Percentiles rank a stretch among this genome's conserved stretches.
These are phyloP conservation scores for Colletotrichum filicis DNA, from an alignment of 2,329 filamentous ascomycete species.

Conservation along the genomic window DNA sequence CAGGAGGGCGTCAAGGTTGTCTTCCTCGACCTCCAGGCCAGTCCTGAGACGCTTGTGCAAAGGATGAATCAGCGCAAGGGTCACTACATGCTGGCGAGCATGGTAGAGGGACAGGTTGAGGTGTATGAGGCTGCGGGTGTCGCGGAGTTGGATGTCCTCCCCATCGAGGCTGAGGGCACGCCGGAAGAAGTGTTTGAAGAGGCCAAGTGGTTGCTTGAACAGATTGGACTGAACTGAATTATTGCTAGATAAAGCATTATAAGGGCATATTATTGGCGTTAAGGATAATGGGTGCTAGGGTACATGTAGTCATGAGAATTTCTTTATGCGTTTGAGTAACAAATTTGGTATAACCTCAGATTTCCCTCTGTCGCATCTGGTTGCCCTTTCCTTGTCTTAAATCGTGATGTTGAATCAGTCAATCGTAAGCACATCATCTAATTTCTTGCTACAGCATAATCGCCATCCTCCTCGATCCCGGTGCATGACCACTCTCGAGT, in stretches of 20 bases:
- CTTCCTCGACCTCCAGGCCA: slow-evolving; percentile 50
- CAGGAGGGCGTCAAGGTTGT: slow-evolving; percentile 36
- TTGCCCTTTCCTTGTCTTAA: neutral
- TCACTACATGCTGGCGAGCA: slow-evolving; percentile 49
- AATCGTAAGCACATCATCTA: neutral
- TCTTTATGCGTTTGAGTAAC: neutral
- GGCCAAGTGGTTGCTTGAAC: slow-evolving; percentile 37
- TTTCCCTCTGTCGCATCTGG: neutral
- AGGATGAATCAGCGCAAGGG: slow-evolving; percentile 42
- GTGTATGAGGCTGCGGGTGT: slow-evolving; percentile 42
- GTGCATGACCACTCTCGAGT: slow-evolving; percentile 5
- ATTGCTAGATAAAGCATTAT: neutral
- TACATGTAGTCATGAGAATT: neutral
- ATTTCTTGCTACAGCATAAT: neutral
- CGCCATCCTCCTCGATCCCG: slow-evolving; percentile 1
- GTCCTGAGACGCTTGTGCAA: slow-evolving; percentile 41
- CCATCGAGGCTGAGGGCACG: slow-evolving; percentile 39
- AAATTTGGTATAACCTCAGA: neutral
- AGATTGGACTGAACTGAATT: slow-evolving; percentile 1
- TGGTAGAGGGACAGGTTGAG: slow-evolving; percentile 48
- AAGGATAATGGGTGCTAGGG: neutral
- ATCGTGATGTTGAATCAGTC: neutral
- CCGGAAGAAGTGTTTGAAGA: slow-evolving; percentile 34
- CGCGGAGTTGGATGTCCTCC: slow-evolving; percentile 48
- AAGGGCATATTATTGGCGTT: slow-evolving; percentile 7